Base-by-base conservation (phyloP, 495 filamentous ascomycete species). In the Trichoderma erinaceum region DNA sequence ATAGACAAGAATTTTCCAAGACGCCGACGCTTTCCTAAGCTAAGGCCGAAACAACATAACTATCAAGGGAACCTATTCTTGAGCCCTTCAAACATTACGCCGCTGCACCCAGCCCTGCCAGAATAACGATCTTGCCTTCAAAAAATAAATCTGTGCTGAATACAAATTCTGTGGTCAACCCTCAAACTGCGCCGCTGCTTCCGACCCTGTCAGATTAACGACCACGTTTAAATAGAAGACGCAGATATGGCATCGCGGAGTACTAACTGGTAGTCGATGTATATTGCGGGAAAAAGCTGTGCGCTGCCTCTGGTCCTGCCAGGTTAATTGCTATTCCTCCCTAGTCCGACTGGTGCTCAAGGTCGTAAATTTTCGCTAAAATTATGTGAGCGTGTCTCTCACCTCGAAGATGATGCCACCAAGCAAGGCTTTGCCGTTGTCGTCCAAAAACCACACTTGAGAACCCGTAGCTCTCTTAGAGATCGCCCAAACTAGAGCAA, bases 81-180 rank as follows among this genome's bases (percentile, higher is more conserved):
- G 21, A 52, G 48, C 48, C 48, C n/a, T 87, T 87, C 18, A 78
- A 61, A 38, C 27, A 61, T 25, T 61, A 29, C 56, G 56, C 25
- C 56, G 56, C 56, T 61, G 56, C 56, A 61, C 13, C 56, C 56
- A 10, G 56, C 56, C 56, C 56, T 61, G 56, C 56, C 13, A 61
- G 56, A 25, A 61, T 61, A 32, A 61, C 56, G 56, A 61, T 25
- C 56, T 35, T 61, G 56, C 7, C 56, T 61, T 10, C 12, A 21
- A 25, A 61, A 61, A 8, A 8, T 2, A 61, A 25, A 27, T 16
- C 8, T 21, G 29, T 18, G 5, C 2, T 4, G 56, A 61, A 38
- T 38, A 5, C 35, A 6, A 16, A 5, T 3, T 29, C 13, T 18
- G 13, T 25, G 15, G 1, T 15, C 16, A 12, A 15, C 12, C 10